Conservation (phyloP, 208 protist genomes). For the Zelonia costaricensis region DNA sequence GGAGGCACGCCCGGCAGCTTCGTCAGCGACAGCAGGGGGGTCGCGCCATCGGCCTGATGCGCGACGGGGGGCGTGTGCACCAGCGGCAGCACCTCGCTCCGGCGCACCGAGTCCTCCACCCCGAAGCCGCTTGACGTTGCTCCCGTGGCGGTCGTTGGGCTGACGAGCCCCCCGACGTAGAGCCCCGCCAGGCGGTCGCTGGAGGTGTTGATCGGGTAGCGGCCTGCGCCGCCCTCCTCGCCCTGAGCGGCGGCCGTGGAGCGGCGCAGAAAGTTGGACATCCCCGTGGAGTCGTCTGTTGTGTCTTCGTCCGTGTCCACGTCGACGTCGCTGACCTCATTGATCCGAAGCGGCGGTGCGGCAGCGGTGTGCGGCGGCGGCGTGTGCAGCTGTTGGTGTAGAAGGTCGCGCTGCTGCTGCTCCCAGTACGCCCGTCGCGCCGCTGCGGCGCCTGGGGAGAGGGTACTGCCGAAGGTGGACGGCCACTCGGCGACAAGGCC, state of each 20-base stretch:
- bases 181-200: neutral
- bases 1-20: neutral
- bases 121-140: neutral
- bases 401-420: slow-evolving; percentile 14
- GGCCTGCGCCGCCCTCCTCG: neutral
- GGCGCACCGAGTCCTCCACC: slow-evolving; percentile 13
- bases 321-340: too few species aligned
- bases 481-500: neutral
- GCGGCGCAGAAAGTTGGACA: neutral
- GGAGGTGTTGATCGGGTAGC: slow-evolving; percentile 7
- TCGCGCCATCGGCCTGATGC: neutral
- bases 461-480: neutral
- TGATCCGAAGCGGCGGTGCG: too few species aligned
- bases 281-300: neutral
- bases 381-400: neutral
- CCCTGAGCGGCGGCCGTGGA: neutral
- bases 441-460: slow-evolving; percentile 25
- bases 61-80: neutral
- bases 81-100: slow-evolving; percentile 8
- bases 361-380: neutral
- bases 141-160: neutral
- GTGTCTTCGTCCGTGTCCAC: neutral
- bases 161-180: neutral
- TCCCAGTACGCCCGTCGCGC: slow-evolving; percentile 26
- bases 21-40: too few species aligned